Base-by-base conservation (phyloP, 495 filamentous ascomycete genomes). In the Hypomontagnella submonticulosa region DNA sequence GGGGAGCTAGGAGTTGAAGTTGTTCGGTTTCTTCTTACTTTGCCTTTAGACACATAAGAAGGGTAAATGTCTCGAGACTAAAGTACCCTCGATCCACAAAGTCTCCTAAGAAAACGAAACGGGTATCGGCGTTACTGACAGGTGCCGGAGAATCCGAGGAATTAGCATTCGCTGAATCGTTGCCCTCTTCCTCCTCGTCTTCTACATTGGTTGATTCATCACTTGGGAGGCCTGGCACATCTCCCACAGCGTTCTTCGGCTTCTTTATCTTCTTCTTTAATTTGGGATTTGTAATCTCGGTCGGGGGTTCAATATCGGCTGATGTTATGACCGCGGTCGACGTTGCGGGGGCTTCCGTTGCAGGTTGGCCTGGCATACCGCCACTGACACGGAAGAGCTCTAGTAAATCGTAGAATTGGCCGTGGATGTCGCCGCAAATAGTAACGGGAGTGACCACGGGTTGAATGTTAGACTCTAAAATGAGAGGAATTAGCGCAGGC, bases 31-130 rank as follows among this genome's bases (percentile, higher is more conserved):
- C 16, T 44, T 78, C 89, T 74, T 75, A 97, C 93, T 96, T 95
- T 12, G 94, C 96, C 79, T 99, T 99, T 42, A 99, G 76, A 77
- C 95, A 99, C 84, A 99, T 90, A 7, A 99, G 79, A 16, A 99
- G 78, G 0, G 95, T 99, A 74, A 99, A 91, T 0, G 95, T 97
- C 80, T 99, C 95, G 65, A 99, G 80, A 77, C 92, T 97, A 80
- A 98, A 99, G 69, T 99, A 99, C 8, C 95, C 95, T 57, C 95
- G 87, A 75, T 99, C 95, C 60, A 99, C 95, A 72, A 98, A 99
- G 69, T 99, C 95, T 27, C 95, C 95, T 20, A 99, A 81, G 76
- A 99, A 99, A 32, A 99, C 88, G 73, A 95, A 99, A 73, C 97
- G 97, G 53, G 89, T 89, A 50, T 88, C 83, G 4, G 89, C 90